Percentiles rank a stretch among this genome's conserved stretches.
Evolutionary conservation across 352 stramenopile species (phyloP).

Genomic region (Aphanomyces euteiches): DNA sequence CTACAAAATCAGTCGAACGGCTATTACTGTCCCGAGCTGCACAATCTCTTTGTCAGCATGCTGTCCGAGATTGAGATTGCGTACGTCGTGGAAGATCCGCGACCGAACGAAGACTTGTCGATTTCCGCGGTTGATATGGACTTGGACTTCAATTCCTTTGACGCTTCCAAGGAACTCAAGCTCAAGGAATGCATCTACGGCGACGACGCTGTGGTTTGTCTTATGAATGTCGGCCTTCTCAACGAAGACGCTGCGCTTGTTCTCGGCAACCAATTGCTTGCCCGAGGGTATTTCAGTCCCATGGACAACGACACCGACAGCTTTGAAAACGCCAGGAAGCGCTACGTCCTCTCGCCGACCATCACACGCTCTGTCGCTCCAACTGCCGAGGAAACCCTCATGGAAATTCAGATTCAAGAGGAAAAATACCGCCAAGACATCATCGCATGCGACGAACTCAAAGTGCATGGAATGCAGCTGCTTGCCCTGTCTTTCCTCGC

Average conservation of each 20-base stretch:
- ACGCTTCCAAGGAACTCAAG: constrained; percentile 27
- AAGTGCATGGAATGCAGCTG: constrained; percentile 25
- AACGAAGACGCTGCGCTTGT: constrained; percentile 29
- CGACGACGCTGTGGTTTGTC: constrained; percentile 24
- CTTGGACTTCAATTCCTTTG: constrained; percentile 10
- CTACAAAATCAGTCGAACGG: constrained; percentile 33
- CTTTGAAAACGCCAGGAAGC: constrained; percentile 27
- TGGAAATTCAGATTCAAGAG: constrained; percentile 26
- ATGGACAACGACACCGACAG: constrained; percentile 25
- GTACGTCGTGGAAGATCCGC: constrained; percentile 27
- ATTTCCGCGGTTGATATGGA: constrained; percentile 28
- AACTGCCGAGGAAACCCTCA: constrained; percentile 28
- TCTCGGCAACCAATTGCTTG: constrained; percentile 27
- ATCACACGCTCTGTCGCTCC: constrained; percentile 24
- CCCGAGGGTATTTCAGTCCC: constrained; percentile 26
- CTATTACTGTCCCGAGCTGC: constrained; percentile 31
- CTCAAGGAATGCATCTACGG: constrained; percentile 30
- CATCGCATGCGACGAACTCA: constrained; percentile 9
- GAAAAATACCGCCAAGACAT: constrained; percentile 26
- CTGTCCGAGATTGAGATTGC: constrained; percentile 28
- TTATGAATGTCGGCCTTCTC: constrained; percentile 25
- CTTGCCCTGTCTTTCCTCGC: constrained; percentile 17
- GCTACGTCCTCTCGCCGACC: constrained; percentile 22
- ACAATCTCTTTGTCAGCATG: constrained; percentile 31
- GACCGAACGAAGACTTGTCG: constrained; percentile 24